phyloP scores from a whole-genome alignment of 2,329 filamentous ascomycete genomes.

The Talaromyces marneffei region DNA sequence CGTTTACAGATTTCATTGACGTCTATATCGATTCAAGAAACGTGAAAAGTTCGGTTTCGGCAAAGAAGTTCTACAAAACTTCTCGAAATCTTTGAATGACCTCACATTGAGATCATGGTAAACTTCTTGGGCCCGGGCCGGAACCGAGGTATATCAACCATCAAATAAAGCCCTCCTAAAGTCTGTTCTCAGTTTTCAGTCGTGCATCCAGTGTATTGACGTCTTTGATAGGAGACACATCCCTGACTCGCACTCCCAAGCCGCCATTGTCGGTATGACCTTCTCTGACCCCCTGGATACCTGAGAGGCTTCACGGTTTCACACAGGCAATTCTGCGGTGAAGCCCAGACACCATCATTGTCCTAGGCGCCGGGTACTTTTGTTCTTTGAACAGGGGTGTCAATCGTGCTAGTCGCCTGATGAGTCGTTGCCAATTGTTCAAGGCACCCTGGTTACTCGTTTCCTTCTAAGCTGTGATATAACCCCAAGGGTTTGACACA shows the following conservation, averaged over 20 bases:
- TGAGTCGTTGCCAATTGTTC: background rate
- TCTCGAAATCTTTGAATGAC: background rate
- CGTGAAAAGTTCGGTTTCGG: no score
- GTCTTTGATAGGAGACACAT: background rate
- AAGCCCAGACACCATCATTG: background rate
- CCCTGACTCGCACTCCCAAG: no score
- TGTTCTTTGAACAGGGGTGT: background rate
- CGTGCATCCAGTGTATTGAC: background rate
- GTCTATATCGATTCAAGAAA: background rate
- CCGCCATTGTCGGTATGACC: background rate
- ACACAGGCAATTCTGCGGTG: background rate
- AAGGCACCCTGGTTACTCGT: background rate
- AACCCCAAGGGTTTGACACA: background rate
- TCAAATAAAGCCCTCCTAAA: background rate
- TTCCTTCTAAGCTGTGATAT: no score
- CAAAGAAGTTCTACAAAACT: background rate
- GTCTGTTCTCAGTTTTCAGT: background rate
- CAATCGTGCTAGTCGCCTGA: no score
- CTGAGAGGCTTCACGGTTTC: background rate
- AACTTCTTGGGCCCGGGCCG: background rate
- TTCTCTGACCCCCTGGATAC: background rate
- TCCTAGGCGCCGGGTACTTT: background rate
- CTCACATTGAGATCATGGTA: background rate
- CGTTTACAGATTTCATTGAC: background rate
- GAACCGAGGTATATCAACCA: background rate